Evolutionary conservation across 2,329 filamentous ascomycete genomes (phyloP), one percentile per base, ranked within the genome.

Genomic region (Sporothrix brunneoviolacea): DNA sequence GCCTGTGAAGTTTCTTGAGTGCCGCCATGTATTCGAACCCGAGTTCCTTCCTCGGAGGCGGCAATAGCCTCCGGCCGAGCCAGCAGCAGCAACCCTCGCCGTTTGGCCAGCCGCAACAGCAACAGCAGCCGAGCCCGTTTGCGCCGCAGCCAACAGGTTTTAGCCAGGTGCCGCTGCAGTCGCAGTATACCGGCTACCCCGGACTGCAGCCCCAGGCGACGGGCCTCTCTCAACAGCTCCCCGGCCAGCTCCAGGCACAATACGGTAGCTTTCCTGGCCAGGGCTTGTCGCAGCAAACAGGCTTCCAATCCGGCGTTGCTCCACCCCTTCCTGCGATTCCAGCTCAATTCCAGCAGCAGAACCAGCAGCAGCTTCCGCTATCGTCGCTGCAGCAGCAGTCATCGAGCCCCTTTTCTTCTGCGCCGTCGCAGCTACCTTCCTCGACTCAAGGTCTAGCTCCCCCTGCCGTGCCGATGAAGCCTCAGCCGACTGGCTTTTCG

Each of bases 11-110:
- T n/a, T 4, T 7, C 6, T 18, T 10, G 24, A 19, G 18, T 38
- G 9, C 40, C 57, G 55, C 63, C 70, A 96, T 96, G 91, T 97
- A 88, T 73, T 93, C 89, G 59, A 88, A 85, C 67, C 87, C 88
- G 59, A 94, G 87, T 74, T 84, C 87, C 57, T 96, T 84, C 69
- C 72, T 95, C 62, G 89, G 89, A 69, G 86, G 83, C 32, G 47
- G 52, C 71, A 88, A 84, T 65, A 85, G 77, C 73, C 80, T 85
- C 66, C 86, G 83, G 54, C 86, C 86, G 48, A 79, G 80, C 57
- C 75, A 75, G 57, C 82, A 78, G 63, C 82, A 79, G 63, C 81
- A 80, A 22, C 47, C 75, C 55, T 75, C 78, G 62, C 66, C 66
- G 45, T 61, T 63, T 49, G 69, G 68, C 53, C 71, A 70, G 55